Percentiles rank a stretch among this genome's conserved stretches.
These are phyloP conservation scores for Zizania latifolia DNA, from an alignment of 176 grass and related monocot species.

Conservation along the genomic window DNA sequence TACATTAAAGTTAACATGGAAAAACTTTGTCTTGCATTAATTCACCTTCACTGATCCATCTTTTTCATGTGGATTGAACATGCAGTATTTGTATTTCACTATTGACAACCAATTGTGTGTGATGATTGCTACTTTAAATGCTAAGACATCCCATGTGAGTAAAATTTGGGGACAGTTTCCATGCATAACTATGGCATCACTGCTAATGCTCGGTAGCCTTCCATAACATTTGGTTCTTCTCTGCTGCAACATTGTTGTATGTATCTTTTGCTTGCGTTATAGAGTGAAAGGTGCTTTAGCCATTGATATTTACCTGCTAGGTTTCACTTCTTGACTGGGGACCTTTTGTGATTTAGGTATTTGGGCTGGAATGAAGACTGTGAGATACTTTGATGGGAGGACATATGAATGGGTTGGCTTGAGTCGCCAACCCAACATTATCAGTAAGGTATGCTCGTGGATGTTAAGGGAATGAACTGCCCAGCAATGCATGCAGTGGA, in stretches of 20 bases:
- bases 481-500: neutral
- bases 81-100: neutral
- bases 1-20: neutral
- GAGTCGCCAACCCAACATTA: slow-evolving; percentile 94
- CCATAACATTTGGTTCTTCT: neutral
- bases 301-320: neutral
- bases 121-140: neutral
- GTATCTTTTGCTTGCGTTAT: slow-evolving; percentile 5
- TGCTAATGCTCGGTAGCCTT: neutral
- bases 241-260: neutral
- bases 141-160: neutral
- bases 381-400: slow-evolving; percentile 93
- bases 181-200: too few relatives aligned
- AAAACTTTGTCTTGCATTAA: neutral
- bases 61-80: neutral
- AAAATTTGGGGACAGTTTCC: neutral
- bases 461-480: slow-evolving; percentile 10
- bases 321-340: neutral
- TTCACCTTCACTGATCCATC: too few relatives aligned
- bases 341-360: slow-evolving; percentile 68
- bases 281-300: neutral
- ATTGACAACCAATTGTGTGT: neutral
- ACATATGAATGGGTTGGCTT: slow-evolving; percentile 97
- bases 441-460: slow-evolving; percentile 71
- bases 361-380: slow-evolving; percentile 94